Evolutionary conservation across 352 stramenopile genomes (phyloP).

Genomic region (Aphanomyces stellatus): DNA sequence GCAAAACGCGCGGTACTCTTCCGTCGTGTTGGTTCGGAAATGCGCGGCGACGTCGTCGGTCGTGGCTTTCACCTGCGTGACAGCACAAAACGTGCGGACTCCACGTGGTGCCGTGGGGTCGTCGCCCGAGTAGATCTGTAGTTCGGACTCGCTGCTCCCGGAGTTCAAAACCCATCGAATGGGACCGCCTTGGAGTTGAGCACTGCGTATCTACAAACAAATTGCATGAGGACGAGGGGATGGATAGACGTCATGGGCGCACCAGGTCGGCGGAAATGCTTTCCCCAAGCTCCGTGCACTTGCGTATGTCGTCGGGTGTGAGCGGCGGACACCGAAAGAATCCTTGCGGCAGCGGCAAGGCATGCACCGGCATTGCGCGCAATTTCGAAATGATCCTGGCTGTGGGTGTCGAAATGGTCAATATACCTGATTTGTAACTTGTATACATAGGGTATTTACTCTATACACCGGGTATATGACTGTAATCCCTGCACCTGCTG

Average conservation of each 20-base stretch:
- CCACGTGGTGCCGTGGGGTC: background rate
- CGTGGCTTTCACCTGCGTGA: background rate
- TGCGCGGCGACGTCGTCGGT: background rate
- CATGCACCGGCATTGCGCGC: no score
- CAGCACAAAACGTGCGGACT: background rate
- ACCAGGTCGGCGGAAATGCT: background rate
- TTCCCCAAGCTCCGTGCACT: background rate
- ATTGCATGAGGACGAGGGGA: background rate
- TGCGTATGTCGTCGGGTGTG: background rate
- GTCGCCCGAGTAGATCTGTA: background rate
- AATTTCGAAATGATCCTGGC: no score
- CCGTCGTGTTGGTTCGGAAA: background rate
- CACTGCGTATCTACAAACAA: background rate
- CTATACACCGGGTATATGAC: no score
- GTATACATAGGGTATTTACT: no score
- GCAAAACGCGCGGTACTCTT: background rate
- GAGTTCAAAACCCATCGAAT: constrained; percentile 5
- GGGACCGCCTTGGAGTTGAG: constrained; percentile 2
- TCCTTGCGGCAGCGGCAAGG: background rate
- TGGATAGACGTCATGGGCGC: background rate
- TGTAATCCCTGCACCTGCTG: no score
- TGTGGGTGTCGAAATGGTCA: no score
- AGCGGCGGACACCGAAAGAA: background rate
- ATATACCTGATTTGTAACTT: no score
- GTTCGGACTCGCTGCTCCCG: background rate